Evolutionary conservation across 2,329 filamentous ascomycete genomes (phyloP), one percentile per base, ranked within the genome.

Genomic region (Leptographium flavum): DNA sequence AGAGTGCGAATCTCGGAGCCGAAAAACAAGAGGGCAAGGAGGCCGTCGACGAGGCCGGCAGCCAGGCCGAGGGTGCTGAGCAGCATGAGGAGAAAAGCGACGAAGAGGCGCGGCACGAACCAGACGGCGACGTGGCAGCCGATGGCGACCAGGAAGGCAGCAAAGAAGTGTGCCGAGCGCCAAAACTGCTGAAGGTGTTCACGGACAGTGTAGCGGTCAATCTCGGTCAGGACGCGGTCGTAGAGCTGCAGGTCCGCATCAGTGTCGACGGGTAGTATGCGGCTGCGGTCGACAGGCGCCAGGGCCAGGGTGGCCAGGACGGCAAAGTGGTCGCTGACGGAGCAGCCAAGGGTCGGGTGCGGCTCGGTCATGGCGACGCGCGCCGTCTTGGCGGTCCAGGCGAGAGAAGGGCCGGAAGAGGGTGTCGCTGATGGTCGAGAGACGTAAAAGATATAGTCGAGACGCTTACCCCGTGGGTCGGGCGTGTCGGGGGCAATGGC

Each of bases 291-390:
- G 11, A 15, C 8, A 3, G 21, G 8, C 35, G 21, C 11, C 15
- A 37, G 19, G 7, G 41, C n/a, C 10, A 96, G 69, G 0, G 85
- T 87, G 6, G 85, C 80, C 59, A 90, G 83, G 44, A 96, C 83
- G 21, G 86, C 87, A 60, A 95, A 96, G 60, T 96, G 92, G 58
- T 98, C 90, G 54, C 87, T 95, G 23, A 96, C 70, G 1, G 87
- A 94, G 64, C 87, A 94, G 50, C 78, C 73, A 2, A 95, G 69
- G 2, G 74, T 76, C 0, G 87, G 85, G 61, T 95, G 88, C 10
- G 85, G 79, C 58, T 82, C 74, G 19, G 77, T 81, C 78, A 95
- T 87, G 48, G 82, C 81, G 1, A 98, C 83, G 42, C 76, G 73
- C 3, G 76, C 81, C 8, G 73, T 70, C 48, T 78, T 71, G 47